Base-by-base conservation (phyloP, 2,329 filamentous ascomycete species). In the Coniochaeta hoffmannii region DNA sequence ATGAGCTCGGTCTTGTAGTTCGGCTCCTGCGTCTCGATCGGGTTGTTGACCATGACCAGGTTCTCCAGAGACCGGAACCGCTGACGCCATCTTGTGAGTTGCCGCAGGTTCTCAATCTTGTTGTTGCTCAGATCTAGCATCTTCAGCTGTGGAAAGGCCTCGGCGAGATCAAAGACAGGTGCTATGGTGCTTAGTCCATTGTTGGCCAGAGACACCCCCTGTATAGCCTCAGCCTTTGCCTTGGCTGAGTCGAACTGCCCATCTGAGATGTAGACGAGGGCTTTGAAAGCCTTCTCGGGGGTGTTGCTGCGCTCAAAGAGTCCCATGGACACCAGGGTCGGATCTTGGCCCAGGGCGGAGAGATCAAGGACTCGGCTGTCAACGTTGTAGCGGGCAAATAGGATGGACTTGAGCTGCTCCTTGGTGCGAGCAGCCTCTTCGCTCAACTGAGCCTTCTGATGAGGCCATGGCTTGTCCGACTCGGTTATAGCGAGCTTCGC, bases 121-220 rank as follows among this genome's bases (percentile, higher is more conserved):
- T 97, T 97, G 66, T 86, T 83, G 55, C 90, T 94, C 26, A 97
- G 80, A 62, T 97, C 93, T 12, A 99, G 82, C 61, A 96, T 92
- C 67, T 90, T 86, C 57, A 97, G 76, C 58, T 92, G 87, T 0
- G 92, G 90, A 55, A 97, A 89, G 0, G 89, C 90, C 53, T 83
- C 81, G 10, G 90, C 85, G 1, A 97, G 78, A 1, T 84, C 79
- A 53, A 87, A 89, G 53, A 97, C 87, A 54, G 87, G 80, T 19
- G 76, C 69, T 35, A 96, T 81, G 59, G 88, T 86, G 53, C 82
- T 76, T 49, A 97, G 84, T 58, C 84, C 83, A 70, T 97, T 97
- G 68, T 84, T 83, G 17, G 88, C 85, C 12, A 99, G 80, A 35
- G 87, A 89, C 63, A 97, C 86, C 65, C 90, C 93, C 60, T 87